Base-by-base conservation (phyloP, 768 basidiomycete genomes). In the Mycena kentingensis region DNA sequence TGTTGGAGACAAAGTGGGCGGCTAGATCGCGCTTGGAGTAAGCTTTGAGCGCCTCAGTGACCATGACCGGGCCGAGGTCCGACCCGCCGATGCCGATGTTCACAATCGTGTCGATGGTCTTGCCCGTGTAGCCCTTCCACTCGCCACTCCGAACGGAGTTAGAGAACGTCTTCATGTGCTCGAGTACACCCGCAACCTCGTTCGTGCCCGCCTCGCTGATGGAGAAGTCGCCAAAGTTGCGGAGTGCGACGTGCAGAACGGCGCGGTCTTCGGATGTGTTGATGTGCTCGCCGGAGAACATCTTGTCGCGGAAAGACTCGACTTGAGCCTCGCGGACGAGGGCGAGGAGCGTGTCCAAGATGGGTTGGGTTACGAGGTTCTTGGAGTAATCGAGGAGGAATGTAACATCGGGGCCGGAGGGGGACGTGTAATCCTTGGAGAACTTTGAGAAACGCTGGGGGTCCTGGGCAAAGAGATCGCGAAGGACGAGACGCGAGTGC, bases 41-140 rank as follows among this genome's bases (percentile, higher is more conserved):
- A 5, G 85, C 73, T 75, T 95, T 97, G 71, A 98, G 84, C 4
- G 94, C 96, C 75, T 98, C 97, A 11, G 93, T 95, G 53, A 98
- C 95, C 97, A 99, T 99, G 63, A 98, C 95, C 15, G 96, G 97
- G 16, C 96, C 96, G 46, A 99, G 77, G 70, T 99, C 97, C 29
- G 94, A 97, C 46, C 97, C 97, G 49, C 97, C 97, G 67, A 99
- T 99, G 54, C 97, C 97, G 62, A 99, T 97, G 76, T 98, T 98
- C 67, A 99, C 94, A 71, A 99, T 86, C 42, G 93, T 87, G 64
- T 85, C 83, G 78, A 99, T 98, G 10, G 82, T 66, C 76, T 98
- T 97, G 36, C 97, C 96, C 1, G 95, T 97, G 77, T 97, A 98
- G 15, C 97, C 97, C 71, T 89, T 98, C 93, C 95, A 97, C 51